Conservation (phyloP, 805 yeast genomes). For the Nakazawaea populi region DNA sequence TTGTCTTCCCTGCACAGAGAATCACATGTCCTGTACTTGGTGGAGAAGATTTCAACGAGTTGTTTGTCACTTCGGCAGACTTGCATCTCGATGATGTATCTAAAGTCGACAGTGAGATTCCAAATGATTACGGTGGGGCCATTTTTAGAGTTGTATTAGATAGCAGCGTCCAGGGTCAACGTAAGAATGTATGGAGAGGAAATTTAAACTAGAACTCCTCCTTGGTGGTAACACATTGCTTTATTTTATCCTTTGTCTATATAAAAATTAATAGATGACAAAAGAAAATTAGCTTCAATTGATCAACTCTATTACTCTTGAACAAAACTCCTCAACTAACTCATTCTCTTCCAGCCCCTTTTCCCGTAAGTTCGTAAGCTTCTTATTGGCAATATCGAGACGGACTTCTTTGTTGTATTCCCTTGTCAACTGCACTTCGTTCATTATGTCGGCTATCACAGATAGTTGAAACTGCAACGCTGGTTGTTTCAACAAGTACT, state of each 20-base stretch:
- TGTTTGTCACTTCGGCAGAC: constrained; percentile 68
- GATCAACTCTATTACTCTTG: constrained; percentile 27
- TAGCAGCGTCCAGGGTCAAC: constrained; percentile 27
- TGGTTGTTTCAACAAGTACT: constrained; percentile 40
- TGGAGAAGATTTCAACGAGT: constrained; percentile 49
- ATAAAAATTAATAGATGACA: not conserved
- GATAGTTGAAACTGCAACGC: constrained; percentile 52
- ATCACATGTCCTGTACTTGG: constrained; percentile 66
- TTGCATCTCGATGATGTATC: constrained; percentile 30
- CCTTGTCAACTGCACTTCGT: constrained; percentile 39
- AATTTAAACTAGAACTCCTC: not conserved
- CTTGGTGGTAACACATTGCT: not conserved
- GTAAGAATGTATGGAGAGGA: constrained; percentile 23
- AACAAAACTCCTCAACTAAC: constrained; percentile 65
- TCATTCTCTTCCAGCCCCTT: constrained; percentile 67
- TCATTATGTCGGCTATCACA: constrained; percentile 39
- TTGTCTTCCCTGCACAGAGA: constrained; percentile 51
- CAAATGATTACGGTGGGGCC: constrained; percentile 53
- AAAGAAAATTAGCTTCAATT: constrained; percentile 4
- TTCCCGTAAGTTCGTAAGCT: constrained; percentile 50
- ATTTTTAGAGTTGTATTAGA: constrained; percentile 40
- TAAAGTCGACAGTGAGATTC: constrained; percentile 20
- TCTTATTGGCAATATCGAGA: constrained; percentile 51
- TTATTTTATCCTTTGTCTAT: not conserved
- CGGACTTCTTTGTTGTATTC: constrained; percentile 51